Conservation (phyloP, 176 grass and related monocot species). For the Elaeis guineensis region DNA sequence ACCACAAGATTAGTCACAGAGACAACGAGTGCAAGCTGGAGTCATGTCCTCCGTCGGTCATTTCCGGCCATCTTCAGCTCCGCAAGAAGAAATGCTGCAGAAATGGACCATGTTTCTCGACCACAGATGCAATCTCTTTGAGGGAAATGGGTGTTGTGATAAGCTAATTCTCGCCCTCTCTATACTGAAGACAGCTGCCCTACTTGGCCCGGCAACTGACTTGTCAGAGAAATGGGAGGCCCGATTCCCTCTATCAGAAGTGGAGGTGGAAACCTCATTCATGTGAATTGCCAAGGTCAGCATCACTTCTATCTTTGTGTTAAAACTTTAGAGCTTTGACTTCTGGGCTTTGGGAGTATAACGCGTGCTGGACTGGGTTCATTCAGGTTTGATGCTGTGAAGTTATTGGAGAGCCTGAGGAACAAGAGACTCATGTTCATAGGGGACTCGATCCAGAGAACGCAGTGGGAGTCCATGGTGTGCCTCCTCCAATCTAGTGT, state of each 20-base stretch:
- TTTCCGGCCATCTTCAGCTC: no score
- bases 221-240: slow-evolving; percentile 5
- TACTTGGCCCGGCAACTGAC: slow-evolving; percentile 19
- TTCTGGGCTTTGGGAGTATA: no score
- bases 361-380: no score
- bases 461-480: slow-evolving; percentile 95
- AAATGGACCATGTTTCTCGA: not conserved
- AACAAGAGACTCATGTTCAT: slow-evolving; percentile 83
- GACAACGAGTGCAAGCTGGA: no score
- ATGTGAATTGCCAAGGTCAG: slow-evolving; percentile 16
- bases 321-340: no score
- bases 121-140: slow-evolving; percentile 6
- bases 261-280: slow-evolving; percentile 18
- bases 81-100: no score
- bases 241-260: slow-evolving; percentile 19
- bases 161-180: slow-evolving; percentile 2
- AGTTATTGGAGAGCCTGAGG: slow-evolving; percentile 61
- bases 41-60: no score
- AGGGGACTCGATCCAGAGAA: slow-evolving; percentile 88
- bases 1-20: not conserved
- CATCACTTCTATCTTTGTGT: no score
- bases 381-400: slow-evolving; percentile 63
- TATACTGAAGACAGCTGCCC: slow-evolving; percentile 18
- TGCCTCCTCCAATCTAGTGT: slow-evolving; percentile 57
- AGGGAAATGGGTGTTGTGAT: slow-evolving; percentile 15